Evolutionary conservation across 768 basidiomycete genomes (phyloP), one percentile per base, ranked within the genome.

Genomic region (Phanerochaete carnosa): DNA sequence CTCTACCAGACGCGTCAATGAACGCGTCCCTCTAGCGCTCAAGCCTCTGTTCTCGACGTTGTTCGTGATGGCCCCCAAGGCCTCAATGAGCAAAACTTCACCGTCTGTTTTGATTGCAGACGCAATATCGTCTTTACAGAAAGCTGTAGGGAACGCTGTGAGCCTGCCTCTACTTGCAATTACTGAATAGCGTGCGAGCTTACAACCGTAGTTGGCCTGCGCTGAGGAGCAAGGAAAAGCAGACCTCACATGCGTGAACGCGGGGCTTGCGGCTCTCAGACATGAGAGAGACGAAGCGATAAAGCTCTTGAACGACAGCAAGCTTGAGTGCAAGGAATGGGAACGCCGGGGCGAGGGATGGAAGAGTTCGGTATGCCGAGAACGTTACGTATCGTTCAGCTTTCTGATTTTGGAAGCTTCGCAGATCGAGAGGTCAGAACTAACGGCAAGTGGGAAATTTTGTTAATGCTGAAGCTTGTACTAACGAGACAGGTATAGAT

Each of bases 391-490:
- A 30, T 35, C 22, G 22, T 23, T 7, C 35, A 33, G 7, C 43
- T 35, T 55, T 49, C 57, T 57, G 28, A 46, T 62, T 64, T 58
- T 59, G 28, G n/a, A 22, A 55, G 57, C 50, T 55, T 39, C 33
- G 35, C 57, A 87, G 86, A 69, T 83, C 26, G 73, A 80, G 57
- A 84, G 86, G 71, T 77, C 81, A 6, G 84, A 87, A 64, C 60
- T 81, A 53, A 84, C 81, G 13, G 87, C 87, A 68, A 39, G 79
- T 60, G 32, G 61, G 37, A 32, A 19, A 13, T 35, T 35, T 32
- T 26, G 39, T 28, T 43, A n/a, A 55, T 45, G 37, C 11, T 25
- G n/a, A 39, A n/a, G 33, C 13, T 16, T 51, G 29, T 26, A 47
- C 1, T 55, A n/a, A 33, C 45, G 28, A 46, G n/a, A 32, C 43